Evolutionary conservation across 2,329 filamentous ascomycete species (phyloP), one percentile per base, ranked within the genome.

Genomic region (Pleomassaria siparia): DNA sequence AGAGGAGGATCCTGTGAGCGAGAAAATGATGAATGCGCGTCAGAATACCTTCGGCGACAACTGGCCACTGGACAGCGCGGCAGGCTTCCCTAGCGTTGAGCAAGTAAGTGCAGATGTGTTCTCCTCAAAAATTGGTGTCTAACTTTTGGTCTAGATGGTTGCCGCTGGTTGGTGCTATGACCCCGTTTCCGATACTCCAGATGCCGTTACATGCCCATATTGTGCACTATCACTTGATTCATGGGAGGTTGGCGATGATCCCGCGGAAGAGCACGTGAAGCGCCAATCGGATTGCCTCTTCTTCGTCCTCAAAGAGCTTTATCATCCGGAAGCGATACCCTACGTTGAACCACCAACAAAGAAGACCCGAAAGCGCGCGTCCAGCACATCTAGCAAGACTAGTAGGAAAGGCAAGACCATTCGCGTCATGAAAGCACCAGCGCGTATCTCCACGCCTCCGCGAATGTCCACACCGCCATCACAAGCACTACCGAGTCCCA

Each of bases 161-260:
- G 89, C 92, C 56, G 89, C 90, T 22, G 94, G 94, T 10, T 99
- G 92, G 91, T 91, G 88, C 66, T 96, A 91, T 72, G 95, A 91
- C 20, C 91, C 94, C 0, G 89, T 84, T 5, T 74, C 82, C 35
- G 90, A 92, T 35, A 89, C 85, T 11, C 86, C 94, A 55, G 94
- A 99, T 69, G 89, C 92, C 74, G 89, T 89, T 9, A 94, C 88
- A 10, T 99, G 94, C 67, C 81, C 88, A 22, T 96, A 97, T 72
- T 99, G 94, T 74, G 84, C 88, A 47, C 74, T 97, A 13, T 90
- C 87, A 10, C 80, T 99, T 10, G 92, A 97, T 69, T 91, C 91
- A 6, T 99, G 95, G 94, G 94, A 97, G 66, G 86, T 87, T 1
- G 85, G 86, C 49, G 94, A 99, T 69, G 89, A 95, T 66, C 94